Base-by-base conservation (phyloP, 1,284 basidiomycete species). In the Earliella scabrosa region DNA sequence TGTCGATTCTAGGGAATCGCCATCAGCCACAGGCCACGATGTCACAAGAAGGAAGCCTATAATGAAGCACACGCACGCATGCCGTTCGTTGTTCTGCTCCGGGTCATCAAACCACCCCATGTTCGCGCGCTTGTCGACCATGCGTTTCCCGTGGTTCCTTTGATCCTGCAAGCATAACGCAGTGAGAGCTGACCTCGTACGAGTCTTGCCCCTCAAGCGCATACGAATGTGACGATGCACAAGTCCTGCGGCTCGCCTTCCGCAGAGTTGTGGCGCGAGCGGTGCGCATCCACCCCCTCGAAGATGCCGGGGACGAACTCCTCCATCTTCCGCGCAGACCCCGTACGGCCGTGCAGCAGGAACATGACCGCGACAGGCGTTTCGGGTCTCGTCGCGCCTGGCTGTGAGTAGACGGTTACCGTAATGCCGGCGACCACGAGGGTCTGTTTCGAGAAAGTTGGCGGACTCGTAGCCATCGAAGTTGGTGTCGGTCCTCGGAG, bases 61-160 rank as follows among this genome's bases (percentile, higher is more conserved):
- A n/a, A n/a, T n/a, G n/a, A n/a, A n/a, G n/a, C n/a, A n/a, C n/a
- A 74, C 85, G 73, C 63, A 83, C 87, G 83, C 87, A 75, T 93
- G 91, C 2, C 75, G 74, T 20, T 81, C 77, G 62, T 93, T 93
- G 45, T 77, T 69, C 48, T 66, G 68, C 10, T 71, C 69, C 2
- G 66, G 66, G n/a, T 76, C 69, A 45, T 79, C 71, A 49, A 76
- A 78, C 81, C 86, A 92, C 2, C 74, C 78, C 24, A 81, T 66
- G 66, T 92, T 92, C 14, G 81, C 78, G 20, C 68, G 72, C 20
- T 72, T 63, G 49, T 86, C 75, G 3, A 85, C 70, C 13, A 84
- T 66, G 29, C 92, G 75, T 41, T 71, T 69, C 6, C 91, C 92
- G 60, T 93, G 92, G 65, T 93, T 93, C 3, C 90, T 79, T 63